Percentiles rank a stretch among this genome's conserved stretches.
Evolutionary conservation across 352 stramenopile species (phyloP).

Genomic region (Phytophthora podocarpi): DNA sequence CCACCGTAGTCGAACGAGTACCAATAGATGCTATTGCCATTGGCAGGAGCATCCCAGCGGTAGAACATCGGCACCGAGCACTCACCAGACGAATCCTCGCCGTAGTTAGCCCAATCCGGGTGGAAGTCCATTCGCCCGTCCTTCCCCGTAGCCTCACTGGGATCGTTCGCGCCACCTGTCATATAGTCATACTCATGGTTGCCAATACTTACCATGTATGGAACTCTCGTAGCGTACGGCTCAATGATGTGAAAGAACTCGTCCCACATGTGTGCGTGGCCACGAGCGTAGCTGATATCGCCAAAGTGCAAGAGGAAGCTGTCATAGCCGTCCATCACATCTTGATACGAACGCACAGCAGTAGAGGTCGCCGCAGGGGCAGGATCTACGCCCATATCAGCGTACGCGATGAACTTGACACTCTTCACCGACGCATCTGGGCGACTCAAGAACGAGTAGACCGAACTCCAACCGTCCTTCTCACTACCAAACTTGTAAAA

Average conservation of each 20-base stretch:
- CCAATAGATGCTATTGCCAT: constrained; percentile 81
- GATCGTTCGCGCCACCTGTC: constrained; percentile 56
- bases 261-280: constrained; percentile 68
- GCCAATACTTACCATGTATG: constrained; percentile 82
- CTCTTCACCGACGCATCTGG: constrained; percentile 39
- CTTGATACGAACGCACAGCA: constrained; percentile 58
- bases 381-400: constrained; percentile 78
- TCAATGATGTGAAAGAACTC: constrained; percentile 81
- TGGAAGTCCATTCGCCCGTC: constrained; percentile 76
- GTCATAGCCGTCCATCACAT: constrained; percentile 73
- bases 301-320: constrained; percentile 79
- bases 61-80: constrained; percentile 82
- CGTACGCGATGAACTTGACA: constrained; percentile 84
- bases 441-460: constrained; percentile 66
- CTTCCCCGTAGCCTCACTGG: constrained; percentile 45
- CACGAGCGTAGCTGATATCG: constrained; percentile 75
- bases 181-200: constrained; percentile 87
- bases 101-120: constrained; percentile 73
- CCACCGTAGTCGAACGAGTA: constrained; percentile 92
- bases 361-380: constrained; percentile 66
- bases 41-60: constrained; percentile 66
- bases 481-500: constrained; percentile 86
- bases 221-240: constrained; percentile 66
- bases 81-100: constrained; percentile 70
- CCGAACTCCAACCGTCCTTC: constrained; percentile 68